A percentile compares a stretch with the other conserved stretches of the same genome.
phyloP scores from a whole-genome alignment of 116 monocot species.

The Phalaenopsis hybrid region DNA sequence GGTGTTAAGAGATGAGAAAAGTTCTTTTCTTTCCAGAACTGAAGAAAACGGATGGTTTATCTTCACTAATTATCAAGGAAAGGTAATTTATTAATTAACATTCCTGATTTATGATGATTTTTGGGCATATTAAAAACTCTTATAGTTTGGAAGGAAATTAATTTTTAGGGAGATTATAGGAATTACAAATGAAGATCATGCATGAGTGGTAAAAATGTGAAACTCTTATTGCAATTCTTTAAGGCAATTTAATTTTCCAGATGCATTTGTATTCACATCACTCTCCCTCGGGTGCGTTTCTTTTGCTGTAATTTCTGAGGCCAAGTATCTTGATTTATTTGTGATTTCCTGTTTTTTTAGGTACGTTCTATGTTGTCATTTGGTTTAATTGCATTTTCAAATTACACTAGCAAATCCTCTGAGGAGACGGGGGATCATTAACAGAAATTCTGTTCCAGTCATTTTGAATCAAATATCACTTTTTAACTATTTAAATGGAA shows the following conservation, averaged over 20 bases:
- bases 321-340: neutral
- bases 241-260: neutral
- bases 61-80: neutral
- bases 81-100: constrained; percentile 2
- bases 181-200: too few relatives aligned
- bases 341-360: neutral
- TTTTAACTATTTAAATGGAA: neutral
- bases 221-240: neutral
- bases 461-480: neutral
- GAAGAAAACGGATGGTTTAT: neutral
- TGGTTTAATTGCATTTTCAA: neutral
- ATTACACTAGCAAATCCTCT: neutral
- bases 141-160: neutral
- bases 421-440: neutral
- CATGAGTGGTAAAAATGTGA: too few relatives aligned
- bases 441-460: neutral
- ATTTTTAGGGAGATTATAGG: neutral
- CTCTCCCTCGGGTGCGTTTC: neutral
- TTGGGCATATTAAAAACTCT: neutral
- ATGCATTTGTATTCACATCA: neutral
- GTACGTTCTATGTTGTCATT: neutral
- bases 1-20: neutral
- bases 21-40: neutral
- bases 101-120: neutral
- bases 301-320: neutral